phyloP scores from a whole-genome alignment of 2,329 filamentous ascomycete genomes.

The Atkinsonella hypoxylon region DNA sequence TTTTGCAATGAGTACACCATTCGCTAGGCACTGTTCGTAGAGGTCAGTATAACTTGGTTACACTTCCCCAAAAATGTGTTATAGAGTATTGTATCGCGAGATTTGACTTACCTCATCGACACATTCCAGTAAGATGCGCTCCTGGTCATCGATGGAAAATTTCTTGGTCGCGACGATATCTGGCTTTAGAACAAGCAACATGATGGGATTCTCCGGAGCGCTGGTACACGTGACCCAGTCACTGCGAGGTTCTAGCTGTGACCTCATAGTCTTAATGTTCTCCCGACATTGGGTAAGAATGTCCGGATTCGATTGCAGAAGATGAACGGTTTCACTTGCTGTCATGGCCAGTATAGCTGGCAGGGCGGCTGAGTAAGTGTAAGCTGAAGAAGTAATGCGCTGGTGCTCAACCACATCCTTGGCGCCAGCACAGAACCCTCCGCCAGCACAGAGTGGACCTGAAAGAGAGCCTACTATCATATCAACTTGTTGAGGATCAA shows the following conservation, averaged over 20 bases:
- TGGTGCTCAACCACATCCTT: constrained; percentile 93
- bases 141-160: constrained; percentile 64
- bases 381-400: constrained; percentile 81
- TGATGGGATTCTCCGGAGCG: constrained; percentile 70
- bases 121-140: constrained; percentile 73
- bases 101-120: constrained; percentile 76
- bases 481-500: constrained; percentile 84
- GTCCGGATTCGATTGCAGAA: constrained; percentile 80
- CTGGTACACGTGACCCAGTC: constrained; percentile 86
- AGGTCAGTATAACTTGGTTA: not conserved
- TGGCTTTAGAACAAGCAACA: constrained; percentile 72
- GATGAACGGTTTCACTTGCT: constrained; percentile 75
- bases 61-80: not conserved
- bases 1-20: constrained; percentile 80
- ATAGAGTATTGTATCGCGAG: not conserved
- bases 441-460: constrained; percentile 80
- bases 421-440: constrained; percentile 88
- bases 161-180: constrained; percentile 64
- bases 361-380: constrained; percentile 90
- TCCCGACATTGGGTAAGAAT: constrained; percentile 69
- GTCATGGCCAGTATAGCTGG: constrained; percentile 94
- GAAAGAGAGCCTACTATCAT: constrained; percentile 94
- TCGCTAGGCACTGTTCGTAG: constrained; percentile 55
- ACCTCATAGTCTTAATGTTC: constrained; percentile 73
- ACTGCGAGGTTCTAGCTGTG: constrained; percentile 81